Percentiles rank a stretch among this genome's conserved stretches.
phyloP scores from a whole-genome alignment of 2,329 filamentous ascomycete genomes.

The Dendryphion nanum region DNA sequence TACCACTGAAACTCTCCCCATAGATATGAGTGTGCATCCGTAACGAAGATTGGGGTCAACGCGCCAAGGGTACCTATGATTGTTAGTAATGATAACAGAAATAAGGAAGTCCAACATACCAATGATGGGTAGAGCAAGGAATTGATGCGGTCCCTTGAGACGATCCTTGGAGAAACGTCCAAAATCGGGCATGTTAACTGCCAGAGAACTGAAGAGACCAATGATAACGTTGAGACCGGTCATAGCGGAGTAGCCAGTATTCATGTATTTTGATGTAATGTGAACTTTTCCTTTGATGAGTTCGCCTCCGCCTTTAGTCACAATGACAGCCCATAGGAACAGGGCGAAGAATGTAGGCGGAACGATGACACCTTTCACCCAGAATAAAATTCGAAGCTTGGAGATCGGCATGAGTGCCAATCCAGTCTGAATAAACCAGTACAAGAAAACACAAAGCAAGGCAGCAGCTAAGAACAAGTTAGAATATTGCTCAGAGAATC shows the following conservation, averaged over 20 bases:
- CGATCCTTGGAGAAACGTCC: slow-evolving; percentile 44
- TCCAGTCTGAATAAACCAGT: slow-evolving; percentile 50
- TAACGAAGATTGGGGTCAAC: slow-evolving; percentile 50
- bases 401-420: slow-evolving; percentile 46
- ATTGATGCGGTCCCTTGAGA: slow-evolving; percentile 44
- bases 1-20: slow-evolving; percentile 51
- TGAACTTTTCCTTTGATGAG: slow-evolving; percentile 39
- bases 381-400: slow-evolving; percentile 45
- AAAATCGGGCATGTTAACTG: slow-evolving; percentile 52
- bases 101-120: slow-evolving; percentile 5
- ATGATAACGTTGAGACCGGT: slow-evolving; percentile 49
- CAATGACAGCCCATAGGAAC: slow-evolving; percentile 46
- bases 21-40: slow-evolving; percentile 45
- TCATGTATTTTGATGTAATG: slow-evolving; percentile 42
- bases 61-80: slow-evolving; percentile 43
- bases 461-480: slow-evolving; percentile 39
- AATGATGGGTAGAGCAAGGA: slow-evolving; percentile 50
- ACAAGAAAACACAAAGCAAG: slow-evolving; percentile 52
- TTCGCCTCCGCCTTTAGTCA: slow-evolving; percentile 44
- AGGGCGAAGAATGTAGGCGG: slow-evolving; percentile 45
- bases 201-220: slow-evolving; percentile 50
- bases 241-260: slow-evolving; percentile 44
- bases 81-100: background rate
- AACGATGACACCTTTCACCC: slow-evolving; percentile 45
- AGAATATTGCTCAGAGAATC: slow-evolving; percentile 3